Conservation (phyloP, 2,329 filamentous ascomycete genomes). For the Biscogniauxia sp. region DNA sequence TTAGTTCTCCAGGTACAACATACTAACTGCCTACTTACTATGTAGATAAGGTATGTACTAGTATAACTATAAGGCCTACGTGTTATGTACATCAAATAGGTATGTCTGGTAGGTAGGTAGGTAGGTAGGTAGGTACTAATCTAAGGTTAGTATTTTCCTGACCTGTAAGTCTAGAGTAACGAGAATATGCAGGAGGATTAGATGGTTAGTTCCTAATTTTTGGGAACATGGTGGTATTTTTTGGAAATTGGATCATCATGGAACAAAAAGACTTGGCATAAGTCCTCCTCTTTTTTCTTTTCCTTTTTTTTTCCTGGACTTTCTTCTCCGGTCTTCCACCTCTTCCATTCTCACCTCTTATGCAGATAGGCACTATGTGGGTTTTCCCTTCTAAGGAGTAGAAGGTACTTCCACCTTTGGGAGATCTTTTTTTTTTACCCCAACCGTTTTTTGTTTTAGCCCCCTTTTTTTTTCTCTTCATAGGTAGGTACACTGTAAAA, state of each 20-base stretch:
- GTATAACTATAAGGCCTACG: no score
- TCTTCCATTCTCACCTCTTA: background rate
- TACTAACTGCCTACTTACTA: no score
- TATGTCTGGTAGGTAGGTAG: no score
- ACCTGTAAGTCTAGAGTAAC: no score
- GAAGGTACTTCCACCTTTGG: background rate
- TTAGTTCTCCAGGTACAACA: background rate
- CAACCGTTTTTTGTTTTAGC: background rate
- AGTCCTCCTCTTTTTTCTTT: background rate
- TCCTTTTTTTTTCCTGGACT: background rate
- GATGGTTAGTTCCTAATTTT: background rate
- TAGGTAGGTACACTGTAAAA: no score
- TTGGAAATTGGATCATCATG: background rate
- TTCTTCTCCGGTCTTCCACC: no score
- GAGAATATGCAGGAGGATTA: no score
- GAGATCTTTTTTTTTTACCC: background rate
- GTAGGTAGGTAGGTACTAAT: no score
- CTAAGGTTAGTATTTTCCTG: no score
- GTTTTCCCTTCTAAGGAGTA: background rate
- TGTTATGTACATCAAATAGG: no score
- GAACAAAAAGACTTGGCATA: background rate
- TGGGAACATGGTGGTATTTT: background rate
- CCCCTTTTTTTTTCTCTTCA: background rate
- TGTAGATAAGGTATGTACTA: no score
- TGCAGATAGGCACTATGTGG: no score